Evolutionary conservation across 805 yeast species (phyloP), one percentile per base, ranked within the genome.

Genomic region (Pichia eremophila): DNA sequence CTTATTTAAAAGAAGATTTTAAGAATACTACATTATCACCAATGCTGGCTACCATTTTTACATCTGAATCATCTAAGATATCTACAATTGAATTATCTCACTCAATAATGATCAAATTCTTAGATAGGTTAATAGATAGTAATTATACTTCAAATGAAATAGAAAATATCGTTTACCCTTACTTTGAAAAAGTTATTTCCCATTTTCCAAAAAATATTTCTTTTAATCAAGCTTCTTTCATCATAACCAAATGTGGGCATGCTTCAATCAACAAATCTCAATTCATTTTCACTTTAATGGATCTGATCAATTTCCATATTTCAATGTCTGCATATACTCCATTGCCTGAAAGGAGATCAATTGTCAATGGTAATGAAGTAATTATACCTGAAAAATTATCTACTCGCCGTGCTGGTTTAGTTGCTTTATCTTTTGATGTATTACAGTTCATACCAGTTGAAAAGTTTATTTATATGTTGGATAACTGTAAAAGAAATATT

Each of bases 151-250:
- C 9, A 15, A 15, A n/a, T 4, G 11, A 36, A 32, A 18, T 39
- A 7, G 35, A 46, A n/a, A 18, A 43, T 8, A 19, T 41, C 9
- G 15, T 44, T 11, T 48, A 37, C 19, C 25, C 50, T 14, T 48
- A 41, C 34, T 44, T 40, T 22, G 39, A 41, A 29, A 31, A 19
- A 31, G 66, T 79, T 1, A 56, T 77, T 9, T 52, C 61, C 2
- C 83, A 83, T 50, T 84, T 80, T 55, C 91, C 91, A 0, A 50
- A 51, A 0, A 56, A 70, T 1, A 55, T 84, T 18, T 75, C 85
- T 0, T 64, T 79, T 5, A 57, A 61, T 9, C 91, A 83, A 57
- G 64, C 81, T 19, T 68, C 69, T 25, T 68, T 80, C 19, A 87
- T 85, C 0, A 64, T 79, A 18, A 79, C 73, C 53, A 72, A 80